Percentiles rank a stretch among this genome's conserved stretches.
These are phyloP conservation scores for Quercus alba DNA, from an alignment of 306 rosid genomes.

Conservation along the genomic window DNA sequence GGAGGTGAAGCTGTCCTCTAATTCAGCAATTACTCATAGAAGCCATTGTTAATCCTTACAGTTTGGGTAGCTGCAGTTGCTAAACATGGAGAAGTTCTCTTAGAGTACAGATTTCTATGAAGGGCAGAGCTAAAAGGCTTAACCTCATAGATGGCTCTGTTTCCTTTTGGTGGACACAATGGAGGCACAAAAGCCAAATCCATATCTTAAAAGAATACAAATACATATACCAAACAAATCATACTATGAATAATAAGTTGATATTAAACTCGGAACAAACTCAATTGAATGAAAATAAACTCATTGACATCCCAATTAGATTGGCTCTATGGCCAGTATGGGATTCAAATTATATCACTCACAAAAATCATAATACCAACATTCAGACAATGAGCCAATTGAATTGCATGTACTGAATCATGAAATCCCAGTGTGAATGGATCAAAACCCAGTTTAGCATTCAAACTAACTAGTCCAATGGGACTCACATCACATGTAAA, in stretches of 20 bases:
- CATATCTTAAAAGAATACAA: slow-evolving; percentile 20
- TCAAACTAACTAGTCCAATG: background rate
- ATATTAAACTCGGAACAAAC: background rate
- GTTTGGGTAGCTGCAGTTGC: slow-evolving; percentile 27
- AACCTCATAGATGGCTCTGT: slow-evolving; percentile 17
- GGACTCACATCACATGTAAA: background rate
- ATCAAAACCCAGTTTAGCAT: background rate
- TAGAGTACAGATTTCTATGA: slow-evolving; percentile 15
- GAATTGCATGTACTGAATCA: background rate
- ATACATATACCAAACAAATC: background rate
- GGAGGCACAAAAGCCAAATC: slow-evolving; percentile 36
- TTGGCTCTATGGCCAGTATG: background rate
- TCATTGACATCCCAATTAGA: background rate
- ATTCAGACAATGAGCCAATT: background rate
- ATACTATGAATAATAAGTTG: too few relatives aligned
- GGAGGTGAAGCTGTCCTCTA: too few relatives aligned
- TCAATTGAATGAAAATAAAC: background rate
- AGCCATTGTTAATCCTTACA: too few relatives aligned
- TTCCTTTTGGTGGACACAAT: slow-evolving; percentile 19
- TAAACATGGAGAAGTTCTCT: slow-evolving; percentile 19
- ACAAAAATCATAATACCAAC: background rate
- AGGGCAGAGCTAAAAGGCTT: slow-evolving; percentile 19
- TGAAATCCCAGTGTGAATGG: background rate
- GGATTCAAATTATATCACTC: background rate
- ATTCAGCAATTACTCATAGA: too few relatives aligned